Evolutionary conservation across 1,139 yeast species (phyloP), one percentile per base, ranked within the genome.

Genomic region (Geotrichum macrosporum): DNA sequence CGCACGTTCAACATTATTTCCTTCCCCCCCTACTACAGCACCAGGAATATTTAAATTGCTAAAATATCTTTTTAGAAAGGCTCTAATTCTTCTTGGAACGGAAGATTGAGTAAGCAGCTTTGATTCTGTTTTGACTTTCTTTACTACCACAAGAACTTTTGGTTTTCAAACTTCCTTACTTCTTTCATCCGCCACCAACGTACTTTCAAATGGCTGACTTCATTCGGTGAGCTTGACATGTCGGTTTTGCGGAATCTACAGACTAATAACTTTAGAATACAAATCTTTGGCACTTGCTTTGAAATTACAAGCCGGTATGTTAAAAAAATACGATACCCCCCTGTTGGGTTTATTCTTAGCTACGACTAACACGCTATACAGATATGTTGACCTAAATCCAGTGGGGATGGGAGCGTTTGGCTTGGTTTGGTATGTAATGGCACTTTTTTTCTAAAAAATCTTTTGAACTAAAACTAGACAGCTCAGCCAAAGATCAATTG

Each of bases 321-420:
- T n/a, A n/a, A n/a, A n/a, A n/a, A 4, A 16, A 16, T 5, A 10
- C 24, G 15, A 30, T 26, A 16, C 20, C 16, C 10, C n/a, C n/a
- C 8, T 12, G 21, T 29, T n/a, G 10, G 6, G 8, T 13, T 13
- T 9, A 6, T 30, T 30, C 8, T 13, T 13, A 13, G n/a, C 16
- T 13, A n/a, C 19, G 32, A 19, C 21, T 18, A n/a, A n/a, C n/a
- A n/a, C n/a, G n/a, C n/a, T 10, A 26, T 32, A 79, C 61, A 71
- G 96, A 55, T 92, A 92, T 69, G 79, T 87, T 18, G 96, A 92
- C 62, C 75, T 92, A 53, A 92, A 88, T 61, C 98, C 98, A 3
- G 96, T 92, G 43, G 98, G 98, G 1, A 92, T 92, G 98, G 98
- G 98, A 30, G 98, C 98, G 8, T 92, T 92, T 64, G 98, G 98